Base-by-base conservation (phyloP, 2,329 filamentous ascomycete species). In the Diplodia scrobiculata region DNA sequence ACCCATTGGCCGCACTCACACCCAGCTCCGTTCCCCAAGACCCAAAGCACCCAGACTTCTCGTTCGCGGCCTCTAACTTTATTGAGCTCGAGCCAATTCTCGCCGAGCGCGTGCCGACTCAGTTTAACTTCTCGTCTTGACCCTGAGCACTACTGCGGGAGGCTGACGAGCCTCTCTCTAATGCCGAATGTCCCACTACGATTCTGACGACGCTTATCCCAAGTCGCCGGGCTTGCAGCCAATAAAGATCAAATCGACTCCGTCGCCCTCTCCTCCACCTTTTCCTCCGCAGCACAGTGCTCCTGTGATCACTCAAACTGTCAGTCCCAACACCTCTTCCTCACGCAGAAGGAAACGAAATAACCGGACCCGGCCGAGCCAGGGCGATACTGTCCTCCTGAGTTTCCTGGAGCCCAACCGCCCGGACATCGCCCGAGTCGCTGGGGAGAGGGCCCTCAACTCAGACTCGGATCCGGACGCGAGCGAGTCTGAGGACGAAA, bases 331-430 rank as follows among this genome's bases (percentile, higher is more conserved):
- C 76, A 73, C 77, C 79, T 73, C 77, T 14, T 55, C 53, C 54
- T 52, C 50, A 29, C 65, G 48, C 75, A 77, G 75, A 71, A 74
- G 77, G 75, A 81, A 80, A 74, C 82, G 81, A 73, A 78, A 81
- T 81, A 83, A 83, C 81, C 71, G 70, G 84, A 78, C 83, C 68
- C 81, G 77, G 70, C 80, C 84, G 50, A 86, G 84, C 85, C 54
- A 62, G 73, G 86, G 84, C 71, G 87, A 90, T 83, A 85, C 82
- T 71, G 87, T 91, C 69, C 82, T 94, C 76, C 83, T 94, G 69
- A 78, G 80, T 66, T 81, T 83, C 75, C 83, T 93, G 80, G 85
- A 81, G 71, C 86, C 87, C 72, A 86, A 87, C 73, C 81, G 82
- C 70, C 87, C 85, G 60, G 87, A 92, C 60, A 84, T 91, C 72